These are phyloP conservation scores for Pichia sp. DNA, from an alignment of 1,139 yeast species.

Conservation along the genomic window DNA sequence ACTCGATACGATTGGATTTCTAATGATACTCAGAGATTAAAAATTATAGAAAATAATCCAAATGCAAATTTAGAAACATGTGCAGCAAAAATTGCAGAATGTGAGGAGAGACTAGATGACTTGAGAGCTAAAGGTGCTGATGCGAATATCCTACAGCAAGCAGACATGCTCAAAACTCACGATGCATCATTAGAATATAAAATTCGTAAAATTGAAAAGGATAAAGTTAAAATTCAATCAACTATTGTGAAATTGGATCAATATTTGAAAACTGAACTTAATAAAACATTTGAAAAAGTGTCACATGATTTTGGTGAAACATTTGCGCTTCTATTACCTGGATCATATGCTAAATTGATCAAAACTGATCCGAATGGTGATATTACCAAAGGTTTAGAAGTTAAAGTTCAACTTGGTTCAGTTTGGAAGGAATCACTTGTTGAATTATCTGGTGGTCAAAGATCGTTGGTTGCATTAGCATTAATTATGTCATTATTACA, in stretches of 20 bases:
- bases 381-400: conserved; percentile 87
- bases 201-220: conserved; percentile 86
- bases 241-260: conserved; percentile 83
- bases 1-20: conserved; percentile 7
- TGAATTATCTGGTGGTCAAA: conserved; percentile 95
- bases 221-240: conserved; percentile 82
- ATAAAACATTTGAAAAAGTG: conserved; percentile 81
- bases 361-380: conserved; percentile 66
- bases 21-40: conserved; percentile 8
- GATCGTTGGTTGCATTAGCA: conserved; percentile 88
- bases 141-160: conserved; percentile 86
- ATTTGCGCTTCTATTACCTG: conserved; percentile 83
- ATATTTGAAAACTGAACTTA: conserved; percentile 76
- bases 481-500: conserved; percentile 93
- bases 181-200: conserved; percentile 71
- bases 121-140: conserved; percentile 77
- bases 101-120: conserved; percentile 59
- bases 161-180: conserved; percentile 88
- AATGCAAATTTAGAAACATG: conserved; percentile 60
- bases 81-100: conserved; percentile 48
- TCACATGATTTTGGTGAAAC: conserved; percentile 87
- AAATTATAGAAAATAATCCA: conserved; percentile 51
- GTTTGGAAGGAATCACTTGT: conserved; percentile 96
- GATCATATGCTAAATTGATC: conserved; percentile 84
- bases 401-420: conserved; percentile 81